Base-by-base conservation (phyloP, 1,284 basidiomycete genomes). In the Neotropicomus parvogracilis region DNA sequence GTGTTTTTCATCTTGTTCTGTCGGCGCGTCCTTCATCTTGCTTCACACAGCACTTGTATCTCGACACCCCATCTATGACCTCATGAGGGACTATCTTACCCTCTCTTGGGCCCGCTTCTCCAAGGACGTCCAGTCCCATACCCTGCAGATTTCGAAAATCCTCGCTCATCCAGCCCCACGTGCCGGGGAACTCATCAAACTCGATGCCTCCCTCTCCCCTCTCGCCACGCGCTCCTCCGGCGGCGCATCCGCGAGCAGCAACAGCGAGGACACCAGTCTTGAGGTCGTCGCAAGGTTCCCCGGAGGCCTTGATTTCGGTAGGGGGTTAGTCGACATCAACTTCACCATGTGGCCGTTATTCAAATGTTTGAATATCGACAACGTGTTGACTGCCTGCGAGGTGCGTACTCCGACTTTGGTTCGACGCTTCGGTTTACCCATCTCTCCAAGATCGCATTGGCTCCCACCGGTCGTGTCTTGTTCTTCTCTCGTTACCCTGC, bases 271-370 rank as follows among this genome's bases (percentile, higher is more conserved):
- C 50, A 80, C 85, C 2, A 85, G 77, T 56, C 70, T 91, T 31
- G 88, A 91, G 64, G 88, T 91, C 51, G 84, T 91, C 38, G 86
- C 89, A 20, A 81, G 88, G 44, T 91, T 91, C 71, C 88, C 88
- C 24, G 88, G 88, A 29, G 88, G 88, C 14, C 75, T 91, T 38
- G 88, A 91, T 66, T 91, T 91, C 60, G 88, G 88, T 17, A 78
- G 83, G 44, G 88, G 88, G 6, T 70, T 91, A 44, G 88, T 91
- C 24, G 88, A 91, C 57, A 87, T 89, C 59, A 91, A 91, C 66
- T 95, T 95, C 64, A 92, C 93, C 40, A 91, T 97, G 82, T 98
- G 94, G 93, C 95, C 95, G 0, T 66, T 98, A 46, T 97, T 98
- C 79, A 91, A 95, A 66, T 89, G 88, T 54, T 70, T 98, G 50